phyloP scores from a whole-genome alignment of 768 basidiomycete species.

The Auricularia cornea region DNA sequence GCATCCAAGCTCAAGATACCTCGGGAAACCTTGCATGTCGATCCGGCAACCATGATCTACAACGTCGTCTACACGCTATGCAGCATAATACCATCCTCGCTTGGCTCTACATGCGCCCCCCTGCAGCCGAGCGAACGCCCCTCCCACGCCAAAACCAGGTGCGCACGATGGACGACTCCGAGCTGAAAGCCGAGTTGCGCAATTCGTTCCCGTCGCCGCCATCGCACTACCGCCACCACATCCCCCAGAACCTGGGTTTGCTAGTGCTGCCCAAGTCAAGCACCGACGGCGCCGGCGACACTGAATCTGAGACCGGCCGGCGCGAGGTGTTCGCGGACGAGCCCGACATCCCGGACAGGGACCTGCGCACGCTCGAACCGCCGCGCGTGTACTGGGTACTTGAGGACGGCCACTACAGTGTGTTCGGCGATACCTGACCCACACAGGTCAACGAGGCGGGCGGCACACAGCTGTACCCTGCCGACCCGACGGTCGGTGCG shows the following conservation, averaged over 20 bases:
- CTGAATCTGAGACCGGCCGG: constrained; percentile 36
- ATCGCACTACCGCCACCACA: constrained; percentile 73
- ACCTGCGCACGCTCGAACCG: constrained; percentile 66
- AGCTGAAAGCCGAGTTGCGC: no score
- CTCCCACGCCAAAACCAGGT: no score
- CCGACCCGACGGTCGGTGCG: constrained; percentile 48
- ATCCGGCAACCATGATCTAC: no score
- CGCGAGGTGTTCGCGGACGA: constrained; percentile 62
- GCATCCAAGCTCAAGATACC: no score
- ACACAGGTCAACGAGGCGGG: constrained; percentile 83
- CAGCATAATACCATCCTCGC: no score
- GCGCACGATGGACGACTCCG: no score
- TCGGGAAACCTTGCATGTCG: no score
- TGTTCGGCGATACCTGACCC: constrained; percentile 87
- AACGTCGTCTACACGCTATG: no score
- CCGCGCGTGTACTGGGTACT: constrained; percentile 88
- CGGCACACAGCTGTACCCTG: constrained; percentile 71
- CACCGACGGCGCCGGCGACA: constrained; percentile 36
- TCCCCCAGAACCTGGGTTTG: constrained; percentile 61
- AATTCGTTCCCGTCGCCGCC: constrained; percentile 89
- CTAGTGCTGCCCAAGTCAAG: constrained; percentile 44
- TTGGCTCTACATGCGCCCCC: no score
- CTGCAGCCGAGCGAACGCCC: no score
- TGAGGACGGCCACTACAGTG: constrained; percentile 72
- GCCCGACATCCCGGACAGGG: constrained; percentile 68